These are phyloP conservation scores for Truncatella angustata DNA, from an alignment of 2,329 filamentous ascomycete species.

Conservation along the genomic window DNA sequence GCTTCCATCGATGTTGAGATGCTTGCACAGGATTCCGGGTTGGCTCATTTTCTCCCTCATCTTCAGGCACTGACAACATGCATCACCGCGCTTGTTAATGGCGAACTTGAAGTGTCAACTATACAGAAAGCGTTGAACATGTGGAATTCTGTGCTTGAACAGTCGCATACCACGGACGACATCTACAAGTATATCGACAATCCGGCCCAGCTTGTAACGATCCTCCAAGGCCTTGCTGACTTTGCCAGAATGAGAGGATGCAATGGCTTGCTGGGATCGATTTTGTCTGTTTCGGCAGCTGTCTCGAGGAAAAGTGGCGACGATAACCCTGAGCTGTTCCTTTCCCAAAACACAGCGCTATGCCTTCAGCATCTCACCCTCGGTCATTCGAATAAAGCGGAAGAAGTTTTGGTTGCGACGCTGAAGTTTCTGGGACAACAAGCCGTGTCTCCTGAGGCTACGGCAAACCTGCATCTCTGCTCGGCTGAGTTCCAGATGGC, in stretches of 20 bases:
- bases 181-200: slow-evolving; percentile 48
- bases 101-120: slow-evolving; percentile 31
- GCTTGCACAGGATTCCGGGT: slow-evolving; percentile 42
- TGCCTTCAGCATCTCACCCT: slow-evolving; percentile 52
- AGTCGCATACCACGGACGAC: slow-evolving; percentile 37
- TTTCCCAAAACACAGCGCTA: slow-evolving; percentile 46
- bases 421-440: slow-evolving; percentile 45
- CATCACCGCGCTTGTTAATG: slow-evolving; percentile 40
- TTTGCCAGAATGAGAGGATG: slow-evolving; percentile 52
- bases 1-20: slow-evolving; percentile 33
- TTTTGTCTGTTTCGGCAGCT: slow-evolving; percentile 44
- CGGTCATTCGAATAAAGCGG: slow-evolving; percentile 51
- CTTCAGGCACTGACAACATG: slow-evolving; percentile 45
- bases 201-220: slow-evolving; percentile 44
- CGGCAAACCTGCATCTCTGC: slow-evolving; percentile 62
- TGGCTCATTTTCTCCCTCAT: slow-evolving; percentile 47
- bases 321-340: slow-evolving; percentile 33
- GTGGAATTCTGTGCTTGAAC: slow-evolving; percentile 43
- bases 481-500: slow-evolving; percentile 73
- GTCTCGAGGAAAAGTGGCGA: slow-evolving; percentile 38
- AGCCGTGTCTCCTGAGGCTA: slow-evolving; percentile 38
- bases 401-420: slow-evolving; percentile 55
- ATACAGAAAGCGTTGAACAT: slow-evolving; percentile 35
- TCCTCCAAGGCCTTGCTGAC: slow-evolving; percentile 50
- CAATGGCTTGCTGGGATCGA: slow-evolving; percentile 41